Base-by-base conservation (phyloP, 1,139 yeast genomes). In the Kurtzmaniella quercitrusa region DNA sequence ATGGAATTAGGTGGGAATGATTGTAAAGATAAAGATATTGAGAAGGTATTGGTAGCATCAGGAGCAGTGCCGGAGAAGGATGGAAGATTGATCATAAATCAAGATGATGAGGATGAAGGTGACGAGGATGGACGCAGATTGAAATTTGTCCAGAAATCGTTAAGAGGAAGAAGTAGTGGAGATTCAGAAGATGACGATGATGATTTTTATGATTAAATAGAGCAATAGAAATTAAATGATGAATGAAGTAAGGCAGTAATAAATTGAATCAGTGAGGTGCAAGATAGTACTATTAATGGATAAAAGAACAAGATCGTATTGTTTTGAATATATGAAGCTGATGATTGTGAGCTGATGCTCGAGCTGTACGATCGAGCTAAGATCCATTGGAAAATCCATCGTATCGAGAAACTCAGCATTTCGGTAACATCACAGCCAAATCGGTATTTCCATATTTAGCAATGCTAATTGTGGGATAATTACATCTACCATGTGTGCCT, bases 1-100 rank as follows among this genome's bases (percentile, higher is more conserved):
- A 75, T 86, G 7, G 82, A 84, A 54, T 63, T 93, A 43, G 96
- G 96, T 4, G 98, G 98, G 1, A 85, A 85, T 58, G 81, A 85
- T 42, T 81, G 95, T 2, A 77, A 68, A 21, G 39, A 82, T 25
- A 65, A 66, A 38, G 98, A 91, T 60, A 56, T 93, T 39, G 96
- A 90, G 61, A 70, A 68, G 40, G 75, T 87, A 19, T 64, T 91
- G 55, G 84, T 87, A 23, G 78, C 74, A 40, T 62, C 79, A 8
- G 81, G 79, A 2, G 88, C 91, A 0, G 80, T 90, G 2, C 70
- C 73, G 44, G 77, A 74, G 40, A 68, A 73, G 15, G 98, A 91
- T 60, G 73, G 77, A 46, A 69, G 98, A 48, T 67, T 91, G 44
- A 52, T 70, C 5, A 73, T 76, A 29, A 87, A 88, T 57, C 80